These are phyloP conservation scores for Vanrija pseudolonga DNA, from an alignment of 1,284 basidiomycete genomes.

Conservation along the genomic window DNA sequence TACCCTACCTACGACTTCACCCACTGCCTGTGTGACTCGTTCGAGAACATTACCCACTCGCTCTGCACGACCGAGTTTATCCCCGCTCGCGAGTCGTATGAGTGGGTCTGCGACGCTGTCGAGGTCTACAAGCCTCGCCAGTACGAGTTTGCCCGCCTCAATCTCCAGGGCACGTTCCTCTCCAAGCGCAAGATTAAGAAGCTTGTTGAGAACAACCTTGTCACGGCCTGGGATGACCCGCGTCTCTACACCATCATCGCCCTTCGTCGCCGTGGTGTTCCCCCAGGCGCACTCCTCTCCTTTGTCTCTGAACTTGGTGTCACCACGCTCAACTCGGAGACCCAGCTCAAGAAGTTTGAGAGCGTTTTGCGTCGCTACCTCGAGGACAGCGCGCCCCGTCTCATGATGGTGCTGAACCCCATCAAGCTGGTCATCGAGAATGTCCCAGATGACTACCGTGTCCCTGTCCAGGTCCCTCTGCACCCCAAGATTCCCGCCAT, in stretches of 20 bases:
- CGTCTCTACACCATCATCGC: conserved; percentile 97
- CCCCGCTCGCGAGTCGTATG: conserved; percentile 93
- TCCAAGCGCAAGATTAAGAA: conserved; percentile 94
- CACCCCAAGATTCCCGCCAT: conserved; percentile 92
- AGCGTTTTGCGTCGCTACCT: conserved; percentile 84
- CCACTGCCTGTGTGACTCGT: conserved; percentile 96
- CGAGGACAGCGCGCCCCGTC: conserved; percentile 79
- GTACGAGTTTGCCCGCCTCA: conserved; percentile 93
- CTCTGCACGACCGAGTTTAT: conserved; percentile 97
- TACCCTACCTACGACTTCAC: conserved; percentile 96
- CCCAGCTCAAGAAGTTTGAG: conserved; percentile 86
- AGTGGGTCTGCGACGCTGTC: conserved; percentile 97
- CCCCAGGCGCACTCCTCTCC: conserved; percentile 87
- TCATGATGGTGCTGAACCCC: conserved; percentile 90
- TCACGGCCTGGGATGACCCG: conserved; percentile 96
- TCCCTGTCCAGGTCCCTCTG: conserved; percentile 83
- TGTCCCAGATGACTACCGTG: conserved; percentile 76
- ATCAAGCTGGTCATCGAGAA: conserved; percentile 91
- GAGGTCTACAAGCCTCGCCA: conserved; percentile 98
- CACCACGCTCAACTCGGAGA: conserved; percentile 78
- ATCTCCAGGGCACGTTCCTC: conserved; percentile 91
- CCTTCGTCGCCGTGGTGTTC: conserved; percentile 87
- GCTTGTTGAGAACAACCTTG: conserved; percentile 79
- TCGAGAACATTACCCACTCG: conserved; percentile 99
- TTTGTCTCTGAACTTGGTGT: conserved; percentile 94